Evolutionary conservation across 768 basidiomycete species (phyloP), one percentile per base, ranked within the genome.

Genomic region (Boletus edulis): DNA sequence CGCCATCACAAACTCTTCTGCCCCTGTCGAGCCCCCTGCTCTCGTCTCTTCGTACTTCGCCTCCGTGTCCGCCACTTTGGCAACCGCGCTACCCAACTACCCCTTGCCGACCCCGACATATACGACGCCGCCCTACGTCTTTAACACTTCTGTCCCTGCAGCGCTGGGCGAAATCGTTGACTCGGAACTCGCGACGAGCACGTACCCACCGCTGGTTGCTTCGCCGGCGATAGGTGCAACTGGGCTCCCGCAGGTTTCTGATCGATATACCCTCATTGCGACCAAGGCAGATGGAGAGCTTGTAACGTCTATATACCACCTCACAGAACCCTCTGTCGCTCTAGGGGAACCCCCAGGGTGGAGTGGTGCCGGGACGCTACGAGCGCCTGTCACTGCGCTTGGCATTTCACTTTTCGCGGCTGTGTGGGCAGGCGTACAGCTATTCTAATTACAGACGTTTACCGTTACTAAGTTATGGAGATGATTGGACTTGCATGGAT

Each of bases 1-100:
- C 64, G 71, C 84, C 20, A 73, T 86, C 37, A 63, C 66, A 35
- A 83, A 84, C 62, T 67, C 71, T 27, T 80, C 79, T 8, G 66
- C 72, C 7, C 62, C 68, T 17, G 67, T 75, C 17, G 73, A 80
- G 55, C 67, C 80, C 3, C 67, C 78, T 9, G 68, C 74, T 39
- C 49, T 63, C 13, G 71, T 87, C 27, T 68, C 74, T 14, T 77
- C 83, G 9, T 77, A 81, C 64, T 70, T 90, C 46, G 81, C 87
- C 4, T 81, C 83, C 13, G 72, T 73, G 44, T 85, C 87, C 7
- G 83, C 84, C 12, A 85, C 86, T 1, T 72, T 90, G 46, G 65
- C 77, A 14, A 90, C 89, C 4, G 84, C 81, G 14, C 73, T 91
- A 1, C 90, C 90, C 1, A 91, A 91, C 69, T 86, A 77, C 61